Evolutionary conservation across 768 basidiomycete genomes (phyloP).

Genomic region (Kondoa subrosea): DNA sequence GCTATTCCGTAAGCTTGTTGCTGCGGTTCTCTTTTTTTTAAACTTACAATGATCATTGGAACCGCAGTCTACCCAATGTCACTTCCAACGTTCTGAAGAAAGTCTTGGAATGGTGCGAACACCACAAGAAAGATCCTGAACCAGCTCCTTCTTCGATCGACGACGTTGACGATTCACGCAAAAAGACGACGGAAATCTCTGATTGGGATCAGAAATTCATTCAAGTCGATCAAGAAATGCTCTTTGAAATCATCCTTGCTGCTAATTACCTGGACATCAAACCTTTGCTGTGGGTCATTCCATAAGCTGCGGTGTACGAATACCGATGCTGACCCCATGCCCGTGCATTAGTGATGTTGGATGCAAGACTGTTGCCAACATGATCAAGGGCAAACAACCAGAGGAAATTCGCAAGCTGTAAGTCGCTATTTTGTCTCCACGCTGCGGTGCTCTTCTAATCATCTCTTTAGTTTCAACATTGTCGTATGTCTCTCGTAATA

Average conservation of each 20-base stretch:
- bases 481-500: too few relatives aligned
- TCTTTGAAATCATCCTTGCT: constrained; percentile 98
- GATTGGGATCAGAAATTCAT: constrained; percentile 99
- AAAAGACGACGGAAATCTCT: constrained; percentile 92
- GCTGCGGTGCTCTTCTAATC: too few relatives aligned
- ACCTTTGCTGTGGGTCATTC: constrained; percentile 61
- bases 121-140: constrained; percentile 92
- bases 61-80: constrained; percentile 25
- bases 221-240: constrained; percentile 97
- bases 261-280: constrained; percentile 99
- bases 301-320: neutral
- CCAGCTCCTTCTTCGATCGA: constrained; percentile 65
- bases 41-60: constrained; percentile 4
- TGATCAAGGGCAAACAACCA: constrained; percentile 99
- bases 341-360: constrained; percentile 58
- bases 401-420: constrained; percentile 93
- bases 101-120: constrained; percentile 98
- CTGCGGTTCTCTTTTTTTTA: neutral
- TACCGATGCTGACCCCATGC: neutral
- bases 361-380: constrained; percentile 98
- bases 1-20: constrained; percentile 53
- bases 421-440: too few relatives aligned
- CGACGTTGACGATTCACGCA: constrained; percentile 80
- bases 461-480: too few relatives aligned
- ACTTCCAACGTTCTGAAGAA: constrained; percentile 31